These are phyloP conservation scores for Schwanniomyces sp. DNA, from an alignment of 805 yeast species.

Conservation along the genomic window DNA sequence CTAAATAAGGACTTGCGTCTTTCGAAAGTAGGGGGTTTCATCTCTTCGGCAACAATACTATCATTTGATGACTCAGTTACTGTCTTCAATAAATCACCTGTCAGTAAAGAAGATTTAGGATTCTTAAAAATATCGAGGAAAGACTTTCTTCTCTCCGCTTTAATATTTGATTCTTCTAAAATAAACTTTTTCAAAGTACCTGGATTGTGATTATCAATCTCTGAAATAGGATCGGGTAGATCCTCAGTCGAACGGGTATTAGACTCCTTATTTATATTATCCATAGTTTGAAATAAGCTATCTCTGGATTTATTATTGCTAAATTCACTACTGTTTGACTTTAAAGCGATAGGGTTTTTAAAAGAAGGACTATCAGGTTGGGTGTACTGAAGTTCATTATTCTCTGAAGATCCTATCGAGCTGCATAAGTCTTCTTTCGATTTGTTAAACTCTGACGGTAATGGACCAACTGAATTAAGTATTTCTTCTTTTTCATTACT, in stretches of 20 bases:
- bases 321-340: not conserved
- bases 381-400: not conserved
- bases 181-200: not conserved
- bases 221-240: not conserved
- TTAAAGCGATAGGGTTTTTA: not conserved
- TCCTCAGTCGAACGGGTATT: not conserved
- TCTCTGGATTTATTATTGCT: not conserved
- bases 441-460: constrained; percentile 1
- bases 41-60: not conserved
- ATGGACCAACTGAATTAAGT: not conserved
- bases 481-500: not conserved
- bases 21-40: not conserved
- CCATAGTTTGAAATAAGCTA: constrained; percentile 1
- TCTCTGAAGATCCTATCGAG: constrained; percentile 1
- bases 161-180: not conserved
- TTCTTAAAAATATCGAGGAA: constrained; percentile 13
- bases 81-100: not conserved
- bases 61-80: not conserved
- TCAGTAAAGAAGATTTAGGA: not conserved
- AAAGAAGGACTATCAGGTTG: not conserved
- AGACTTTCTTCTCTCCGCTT: constrained; percentile 13
- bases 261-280: not conserved
- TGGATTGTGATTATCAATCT: not conserved
- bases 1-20: constrained; percentile 11
- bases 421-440: constrained; percentile 5